Conservation (phyloP, 345 rosid species). For the Eucalyptus erythrocorys region DNA sequence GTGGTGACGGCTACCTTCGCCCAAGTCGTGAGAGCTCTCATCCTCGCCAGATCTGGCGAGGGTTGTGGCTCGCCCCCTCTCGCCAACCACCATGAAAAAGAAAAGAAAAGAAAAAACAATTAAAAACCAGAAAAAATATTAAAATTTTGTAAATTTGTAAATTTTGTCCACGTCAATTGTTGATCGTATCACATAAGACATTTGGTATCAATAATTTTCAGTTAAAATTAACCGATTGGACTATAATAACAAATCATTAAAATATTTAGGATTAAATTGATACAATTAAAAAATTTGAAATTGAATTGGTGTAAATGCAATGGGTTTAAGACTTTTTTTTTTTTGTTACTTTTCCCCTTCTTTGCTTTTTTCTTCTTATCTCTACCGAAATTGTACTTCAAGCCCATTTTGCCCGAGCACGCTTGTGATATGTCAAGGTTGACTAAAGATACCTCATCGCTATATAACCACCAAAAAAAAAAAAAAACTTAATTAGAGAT, state of each 20-base stretch:
- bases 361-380: background rate
- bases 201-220: fast-evolving
- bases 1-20: background rate
- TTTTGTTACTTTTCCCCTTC: fast-evolving
- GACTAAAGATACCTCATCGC: background rate
- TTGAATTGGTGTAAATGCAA: too few relatives aligned
- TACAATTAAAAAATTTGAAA: too few relatives aligned
- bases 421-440: background rate
- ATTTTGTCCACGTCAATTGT: too few relatives aligned
- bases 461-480: background rate
- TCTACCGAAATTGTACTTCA: background rate
- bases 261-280: too few relatives aligned
- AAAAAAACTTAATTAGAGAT: background rate
- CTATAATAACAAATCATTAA: too few relatives aligned
- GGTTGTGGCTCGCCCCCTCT: background rate
- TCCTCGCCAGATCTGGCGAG: fast-evolving
- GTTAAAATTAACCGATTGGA: too few relatives aligned
- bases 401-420: background rate
- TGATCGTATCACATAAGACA: too few relatives aligned
- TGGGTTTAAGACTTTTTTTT: too few relatives aligned
- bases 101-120: too few relatives aligned
- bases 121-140: too few relatives aligned
- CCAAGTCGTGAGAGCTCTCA: background rate
- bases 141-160: too few relatives aligned
- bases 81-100: background rate